These are phyloP conservation scores for Candida freyschussii DNA, from an alignment of 1,139 yeast species.

Conservation along the genomic window DNA sequence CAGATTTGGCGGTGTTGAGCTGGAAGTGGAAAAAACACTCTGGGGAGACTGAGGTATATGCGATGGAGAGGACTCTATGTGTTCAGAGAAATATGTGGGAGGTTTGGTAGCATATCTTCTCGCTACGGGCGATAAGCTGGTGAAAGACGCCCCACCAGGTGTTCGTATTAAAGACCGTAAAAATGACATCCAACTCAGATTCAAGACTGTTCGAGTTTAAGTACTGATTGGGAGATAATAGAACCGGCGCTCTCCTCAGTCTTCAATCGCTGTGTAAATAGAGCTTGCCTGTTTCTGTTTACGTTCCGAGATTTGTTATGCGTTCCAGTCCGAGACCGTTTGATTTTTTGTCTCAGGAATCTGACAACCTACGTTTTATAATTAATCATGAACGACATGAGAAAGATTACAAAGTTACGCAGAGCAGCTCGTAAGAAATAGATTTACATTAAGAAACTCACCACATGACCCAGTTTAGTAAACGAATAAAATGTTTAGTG, in stretches of 20 bases:
- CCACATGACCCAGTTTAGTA: conserved; percentile 10
- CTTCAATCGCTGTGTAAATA: too few species aligned
- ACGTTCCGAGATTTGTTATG: conserved; percentile 1
- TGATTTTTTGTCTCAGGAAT: background rate
- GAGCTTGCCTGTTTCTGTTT: too few species aligned
- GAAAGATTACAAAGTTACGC: too few species aligned
- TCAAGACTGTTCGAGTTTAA: too few species aligned
- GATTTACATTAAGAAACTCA: conserved; percentile 21
- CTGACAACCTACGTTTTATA: conserved; percentile 1
- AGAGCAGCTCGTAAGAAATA: conserved; percentile 10
- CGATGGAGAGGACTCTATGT: conserved; percentile 1
- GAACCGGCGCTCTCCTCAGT: too few species aligned
- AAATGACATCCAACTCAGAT: too few species aligned
- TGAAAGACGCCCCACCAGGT: background rate
- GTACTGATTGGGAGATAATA: too few species aligned
- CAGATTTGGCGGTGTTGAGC: background rate
- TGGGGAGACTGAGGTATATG: conserved; percentile 5
- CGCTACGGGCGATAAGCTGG: too few species aligned
- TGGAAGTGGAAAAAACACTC: conserved; percentile 2
- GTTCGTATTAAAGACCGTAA: background rate
- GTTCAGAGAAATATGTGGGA: conserved; percentile 18
- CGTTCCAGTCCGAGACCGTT: background rate
- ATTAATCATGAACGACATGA: conserved; percentile 3
- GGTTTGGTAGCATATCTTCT: conserved; percentile 13
- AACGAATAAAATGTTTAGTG: conserved; percentile 31